A percentile compares a stretch with the other conserved stretches of the same genome.
Evolutionary conservation across 2,329 filamentous ascomycete genomes (phyloP).

Genomic region (Colletotrichum sp.): DNA sequence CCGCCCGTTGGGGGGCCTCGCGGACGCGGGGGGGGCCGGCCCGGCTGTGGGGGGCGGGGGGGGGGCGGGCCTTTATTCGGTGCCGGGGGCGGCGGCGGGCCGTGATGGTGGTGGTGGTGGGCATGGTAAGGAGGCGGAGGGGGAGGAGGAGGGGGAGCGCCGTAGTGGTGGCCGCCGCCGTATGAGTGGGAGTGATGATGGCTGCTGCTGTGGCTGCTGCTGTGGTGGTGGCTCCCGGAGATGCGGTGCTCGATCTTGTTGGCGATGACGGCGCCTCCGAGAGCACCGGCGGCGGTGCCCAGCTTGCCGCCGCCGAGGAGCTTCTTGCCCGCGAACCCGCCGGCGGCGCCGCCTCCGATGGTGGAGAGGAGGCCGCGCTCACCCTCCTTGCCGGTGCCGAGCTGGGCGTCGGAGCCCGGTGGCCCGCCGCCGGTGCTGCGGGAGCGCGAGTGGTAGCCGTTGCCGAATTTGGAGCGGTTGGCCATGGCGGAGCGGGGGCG

Average conservation of each 20-base stretch:
- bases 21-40: no score
- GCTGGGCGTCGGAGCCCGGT: conserved; percentile 17
- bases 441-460: conserved; percentile 5
- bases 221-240: conserved; percentile 27
- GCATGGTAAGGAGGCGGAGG: conserved; percentile 7
- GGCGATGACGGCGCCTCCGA: conserved; percentile 60
- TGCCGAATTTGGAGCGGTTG: conserved; percentile 5
- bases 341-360: conserved; percentile 56
- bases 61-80: no score
- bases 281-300: conserved; percentile 55
- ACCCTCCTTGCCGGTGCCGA: conserved; percentile 37
- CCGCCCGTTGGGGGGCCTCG: no score
- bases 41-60: no score
- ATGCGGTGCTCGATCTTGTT: conserved; percentile 54
- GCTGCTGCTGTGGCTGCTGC: background rate
- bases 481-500: background rate
- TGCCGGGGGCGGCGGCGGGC: background rate
- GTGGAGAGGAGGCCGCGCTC: conserved; percentile 62
- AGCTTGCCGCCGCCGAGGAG: conserved; percentile 59
- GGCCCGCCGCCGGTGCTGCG: conserved; percentile 4
- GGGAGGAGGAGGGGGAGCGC: conserved; percentile 16
- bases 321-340: conserved; percentile 59
- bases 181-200: background rate
- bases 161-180: background rate
- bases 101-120: conserved; percentile 16